These are phyloP conservation scores for Arachis stenosperma DNA, from an alignment of 306 rosid species.

Conservation along the genomic window DNA sequence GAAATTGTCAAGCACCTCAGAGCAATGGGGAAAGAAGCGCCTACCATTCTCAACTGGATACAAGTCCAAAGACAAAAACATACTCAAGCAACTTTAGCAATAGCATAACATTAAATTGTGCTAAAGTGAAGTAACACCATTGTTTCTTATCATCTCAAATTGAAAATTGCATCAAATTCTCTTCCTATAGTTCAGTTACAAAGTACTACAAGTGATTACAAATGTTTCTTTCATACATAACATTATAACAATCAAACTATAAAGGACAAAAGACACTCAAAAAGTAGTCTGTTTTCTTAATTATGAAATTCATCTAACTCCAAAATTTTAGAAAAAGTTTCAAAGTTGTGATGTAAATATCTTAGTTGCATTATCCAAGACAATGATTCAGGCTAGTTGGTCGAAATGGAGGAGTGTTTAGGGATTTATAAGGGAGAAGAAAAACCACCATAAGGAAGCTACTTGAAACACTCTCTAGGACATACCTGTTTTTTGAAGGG, in stretches of 20 bases:
- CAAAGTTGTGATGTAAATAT: no score
- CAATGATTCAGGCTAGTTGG: no score
- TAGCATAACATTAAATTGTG: neutral
- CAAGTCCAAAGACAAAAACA: neutral
- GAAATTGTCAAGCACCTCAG: slow-evolving; percentile 83
- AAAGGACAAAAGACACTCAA: neutral
- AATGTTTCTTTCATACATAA: neutral
- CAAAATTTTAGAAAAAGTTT: no score
- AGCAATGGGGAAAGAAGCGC: slow-evolving; percentile 90
- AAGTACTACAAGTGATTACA: neutral
- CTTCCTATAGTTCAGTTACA: neutral
- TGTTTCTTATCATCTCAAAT: neutral
- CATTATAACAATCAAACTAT: neutral
- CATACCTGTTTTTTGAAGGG: slow-evolving; percentile 78
- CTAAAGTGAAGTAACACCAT: neutral
- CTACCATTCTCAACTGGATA: slow-evolving; percentile 80
- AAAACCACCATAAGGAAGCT: slow-evolving; percentile 4
- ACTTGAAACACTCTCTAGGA: slow-evolving; percentile 5
- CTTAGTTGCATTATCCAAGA: no score
- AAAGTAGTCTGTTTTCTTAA: neutral
- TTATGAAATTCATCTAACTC: no score
- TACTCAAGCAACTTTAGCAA: slow-evolving; percentile 27
- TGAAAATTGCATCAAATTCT: slow-evolving; percentile 32
- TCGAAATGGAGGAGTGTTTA: no score
- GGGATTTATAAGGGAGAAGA: neutral